Conservation (phyloP, 2,329 filamentous ascomycete genomes). For the Monosporascus sp. region DNA sequence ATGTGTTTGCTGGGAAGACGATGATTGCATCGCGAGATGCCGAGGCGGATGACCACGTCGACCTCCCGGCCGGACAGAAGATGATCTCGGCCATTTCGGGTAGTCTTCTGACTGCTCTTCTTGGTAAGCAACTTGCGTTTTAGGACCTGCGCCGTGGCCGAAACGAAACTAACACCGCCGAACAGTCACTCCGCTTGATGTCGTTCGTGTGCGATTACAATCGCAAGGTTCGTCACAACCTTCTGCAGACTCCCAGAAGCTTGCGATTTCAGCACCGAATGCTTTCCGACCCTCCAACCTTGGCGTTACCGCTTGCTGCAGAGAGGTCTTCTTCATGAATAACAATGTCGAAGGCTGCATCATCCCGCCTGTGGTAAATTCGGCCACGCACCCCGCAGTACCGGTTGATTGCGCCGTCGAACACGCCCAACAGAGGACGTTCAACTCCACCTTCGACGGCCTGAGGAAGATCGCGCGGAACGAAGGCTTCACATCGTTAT, state of each 20-base stretch:
- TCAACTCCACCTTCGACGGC: conserved; percentile 88
- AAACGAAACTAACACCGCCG: not conserved
- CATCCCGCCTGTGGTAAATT: conserved; percentile 55
- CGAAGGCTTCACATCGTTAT: conserved; percentile 80
- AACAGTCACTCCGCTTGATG: conserved; percentile 87
- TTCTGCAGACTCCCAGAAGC: conserved; percentile 48
- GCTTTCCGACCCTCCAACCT: conserved; percentile 72
- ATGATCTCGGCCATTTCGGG: conserved; percentile 93
- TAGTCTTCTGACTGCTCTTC: conserved; percentile 80
- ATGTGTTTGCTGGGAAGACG: conserved; percentile 26
- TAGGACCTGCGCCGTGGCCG: too few relatives aligned
- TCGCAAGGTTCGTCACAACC: conserved; percentile 58
- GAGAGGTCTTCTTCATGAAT: conserved; percentile 94
- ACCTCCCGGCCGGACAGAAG: conserved; percentile 80
- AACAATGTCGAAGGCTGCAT: conserved; percentile 79
- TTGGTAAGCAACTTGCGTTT: conserved; percentile 54
- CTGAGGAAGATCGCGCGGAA: conserved; percentile 91
- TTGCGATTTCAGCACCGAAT: conserved; percentile 53
- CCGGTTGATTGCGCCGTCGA: conserved; percentile 76
- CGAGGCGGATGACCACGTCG: conserved; percentile 40
- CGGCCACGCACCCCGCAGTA: conserved; percentile 37
- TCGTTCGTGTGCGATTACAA: conserved; percentile 90
- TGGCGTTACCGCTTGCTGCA: conserved; percentile 89
- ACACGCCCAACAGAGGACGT: conserved; percentile 74
- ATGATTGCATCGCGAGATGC: conserved; percentile 30